Evolutionary conservation across 345 rosid genomes (phyloP).

Genomic region (Isatis tinctoria): DNA sequence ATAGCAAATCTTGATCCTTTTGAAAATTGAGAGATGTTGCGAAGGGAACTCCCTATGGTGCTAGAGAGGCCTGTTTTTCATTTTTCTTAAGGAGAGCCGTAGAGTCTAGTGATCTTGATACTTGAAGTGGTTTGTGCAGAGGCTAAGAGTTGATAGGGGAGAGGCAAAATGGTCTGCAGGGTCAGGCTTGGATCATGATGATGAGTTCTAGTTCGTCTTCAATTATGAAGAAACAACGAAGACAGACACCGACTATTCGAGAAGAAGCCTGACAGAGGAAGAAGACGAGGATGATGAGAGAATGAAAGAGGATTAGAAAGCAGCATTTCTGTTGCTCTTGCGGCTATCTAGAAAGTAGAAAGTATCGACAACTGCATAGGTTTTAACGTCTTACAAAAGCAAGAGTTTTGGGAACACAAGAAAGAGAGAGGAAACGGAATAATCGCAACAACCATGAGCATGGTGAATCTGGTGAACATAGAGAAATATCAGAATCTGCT

Average conservation of each 20-base stretch:
- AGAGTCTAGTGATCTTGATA: background rate
- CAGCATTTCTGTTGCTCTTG: background rate
- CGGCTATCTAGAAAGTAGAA: background rate
- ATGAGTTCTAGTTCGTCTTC: no score
- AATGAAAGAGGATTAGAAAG: background rate
- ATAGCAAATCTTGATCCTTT: background rate
- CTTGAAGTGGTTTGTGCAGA: background rate
- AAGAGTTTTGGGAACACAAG: background rate
- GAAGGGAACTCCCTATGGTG: background rate
- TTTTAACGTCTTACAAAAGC: background rate
- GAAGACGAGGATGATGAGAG: no score
- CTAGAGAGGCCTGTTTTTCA: background rate
- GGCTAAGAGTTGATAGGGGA: background rate
- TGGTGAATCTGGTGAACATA: background rate
- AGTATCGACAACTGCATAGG: background rate
- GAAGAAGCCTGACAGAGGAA: no score
- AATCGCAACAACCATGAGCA: background rate
- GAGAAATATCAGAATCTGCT: background rate
- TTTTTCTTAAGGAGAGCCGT: background rate
- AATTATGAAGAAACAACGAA: no score
- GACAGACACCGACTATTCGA: no score
- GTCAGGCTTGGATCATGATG: no score
- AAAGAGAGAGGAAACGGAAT: background rate
- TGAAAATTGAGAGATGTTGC: background rate
- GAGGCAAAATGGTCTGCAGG: no score